Conservation (phyloP, 495 filamentous ascomycete species). For the Podospora comata region DNA sequence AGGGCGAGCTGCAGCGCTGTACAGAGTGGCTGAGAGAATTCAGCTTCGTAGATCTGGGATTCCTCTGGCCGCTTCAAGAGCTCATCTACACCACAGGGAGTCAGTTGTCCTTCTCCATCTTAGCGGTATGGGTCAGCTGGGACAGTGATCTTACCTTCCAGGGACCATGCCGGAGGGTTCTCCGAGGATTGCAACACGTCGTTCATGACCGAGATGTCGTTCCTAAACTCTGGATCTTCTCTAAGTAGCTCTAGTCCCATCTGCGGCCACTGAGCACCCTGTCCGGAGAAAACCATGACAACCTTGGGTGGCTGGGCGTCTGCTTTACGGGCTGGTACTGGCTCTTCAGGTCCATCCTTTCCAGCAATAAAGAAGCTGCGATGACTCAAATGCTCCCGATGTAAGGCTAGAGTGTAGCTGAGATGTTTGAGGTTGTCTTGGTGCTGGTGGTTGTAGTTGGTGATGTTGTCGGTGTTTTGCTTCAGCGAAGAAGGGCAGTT, state of each 20-base stretch:
- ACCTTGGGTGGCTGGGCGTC: background rate
- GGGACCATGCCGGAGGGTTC: background rate
- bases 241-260: conserved; percentile 20
- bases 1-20: conserved; percentile 50
- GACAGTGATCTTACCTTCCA: background rate
- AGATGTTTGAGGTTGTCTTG: background rate
- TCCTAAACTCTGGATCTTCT: background rate
- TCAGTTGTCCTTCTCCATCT: background rate
- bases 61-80: background rate
- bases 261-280: conserved; percentile 32
- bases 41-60: background rate
- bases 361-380: background rate
- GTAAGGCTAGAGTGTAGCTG: background rate
- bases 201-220: background rate
- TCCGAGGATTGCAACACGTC: background rate
- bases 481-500: conserved; percentile 3
- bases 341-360: background rate
- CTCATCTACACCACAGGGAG: background rate
- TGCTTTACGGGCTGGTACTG: background rate
- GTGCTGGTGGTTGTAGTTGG: background rate
- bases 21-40: conserved; percentile 41
- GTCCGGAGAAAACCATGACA: conserved; percentile 15
- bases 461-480: background rate
- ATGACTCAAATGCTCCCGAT: background rate
- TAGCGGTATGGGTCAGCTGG: no score